phyloP scores from a whole-genome alignment of 1,284 basidiomycete species.

The Psilocybe mexicana region DNA sequence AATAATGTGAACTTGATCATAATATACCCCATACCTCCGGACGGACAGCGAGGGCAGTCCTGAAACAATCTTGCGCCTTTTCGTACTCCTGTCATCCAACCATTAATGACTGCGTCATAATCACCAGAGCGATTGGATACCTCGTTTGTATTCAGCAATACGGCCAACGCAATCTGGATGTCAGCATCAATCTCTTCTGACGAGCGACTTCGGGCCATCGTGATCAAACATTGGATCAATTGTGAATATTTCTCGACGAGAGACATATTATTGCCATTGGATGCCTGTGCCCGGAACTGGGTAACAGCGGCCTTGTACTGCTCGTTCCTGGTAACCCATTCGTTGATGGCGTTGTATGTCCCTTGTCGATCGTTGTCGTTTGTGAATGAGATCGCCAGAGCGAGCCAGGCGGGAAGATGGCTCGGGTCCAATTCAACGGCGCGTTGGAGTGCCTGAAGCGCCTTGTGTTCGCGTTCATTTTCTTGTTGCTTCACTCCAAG shows the following conservation, averaged over 20 bases:
- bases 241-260: slow-evolving; percentile 46
- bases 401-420: slow-evolving; percentile 85
- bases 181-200: slow-evolving; percentile 82
- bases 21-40: slow-evolving; percentile 66
- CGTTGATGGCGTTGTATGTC: slow-evolving; percentile 78
- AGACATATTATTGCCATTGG: slow-evolving; percentile 31
- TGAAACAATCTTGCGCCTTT: slow-evolving; percentile 95
- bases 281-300: slow-evolving; percentile 37
- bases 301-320: slow-evolving; percentile 54
- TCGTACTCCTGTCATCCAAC: slow-evolving; percentile 67
- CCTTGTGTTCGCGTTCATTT: slow-evolving; percentile 93
- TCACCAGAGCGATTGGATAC: slow-evolving; percentile 36
- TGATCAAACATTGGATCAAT: slow-evolving; percentile 64
- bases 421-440: slow-evolving; percentile 82
- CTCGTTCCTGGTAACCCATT: slow-evolving; percentile 75
- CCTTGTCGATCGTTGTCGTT: slow-evolving; percentile 83
- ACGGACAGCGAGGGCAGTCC: slow-evolving; percentile 82
- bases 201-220: slow-evolving; percentile 59
- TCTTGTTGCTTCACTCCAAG: slow-evolving; percentile 98
- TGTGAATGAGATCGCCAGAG: slow-evolving; percentile 88
- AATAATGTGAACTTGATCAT: not conserved
- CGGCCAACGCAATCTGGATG: slow-evolving; percentile 92
- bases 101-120: slow-evolving; percentile 10
- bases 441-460: slow-evolving; percentile 83
- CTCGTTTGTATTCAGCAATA: slow-evolving; percentile 91